phyloP scores from a whole-genome alignment of 2,329 filamentous ascomycete species.

The Esteya vermicola region DNA sequence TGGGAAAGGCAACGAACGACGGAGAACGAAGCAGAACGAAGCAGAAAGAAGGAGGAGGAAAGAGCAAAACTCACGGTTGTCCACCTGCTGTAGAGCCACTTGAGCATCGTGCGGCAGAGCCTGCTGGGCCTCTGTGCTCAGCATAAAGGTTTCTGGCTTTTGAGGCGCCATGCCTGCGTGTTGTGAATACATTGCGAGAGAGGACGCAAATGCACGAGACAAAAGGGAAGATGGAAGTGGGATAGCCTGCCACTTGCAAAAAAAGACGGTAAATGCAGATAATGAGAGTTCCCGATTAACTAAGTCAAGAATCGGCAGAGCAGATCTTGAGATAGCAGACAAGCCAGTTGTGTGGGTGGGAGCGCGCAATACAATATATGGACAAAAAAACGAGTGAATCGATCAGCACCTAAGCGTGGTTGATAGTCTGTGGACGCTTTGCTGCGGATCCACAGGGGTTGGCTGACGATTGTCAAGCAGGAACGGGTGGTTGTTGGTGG shows the following conservation, averaged over 20 bases:
- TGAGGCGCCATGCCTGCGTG: constrained; percentile 82
- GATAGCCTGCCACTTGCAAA: neutral
- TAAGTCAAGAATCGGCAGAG: no score
- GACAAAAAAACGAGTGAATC: no score
- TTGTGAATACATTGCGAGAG: constrained; percentile 60
- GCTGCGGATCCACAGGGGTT: no score
- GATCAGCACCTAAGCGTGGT: no score
- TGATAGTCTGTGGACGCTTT: no score
- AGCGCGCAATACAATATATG: no score
- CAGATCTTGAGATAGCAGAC: neutral
- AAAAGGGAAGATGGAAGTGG: neutral
- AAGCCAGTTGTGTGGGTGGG: constrained; percentile 2
- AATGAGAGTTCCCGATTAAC: no score
- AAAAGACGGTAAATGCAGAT: no score
- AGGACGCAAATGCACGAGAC: neutral
- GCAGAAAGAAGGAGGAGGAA: no score
- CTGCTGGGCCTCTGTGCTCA: constrained; percentile 93
- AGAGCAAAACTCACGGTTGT: constrained; percentile 60
- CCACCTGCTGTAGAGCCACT: constrained; percentile 93
- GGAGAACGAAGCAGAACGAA: constrained; percentile 1
- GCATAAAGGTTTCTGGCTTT: constrained; percentile 97
- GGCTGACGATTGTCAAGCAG: neutral
- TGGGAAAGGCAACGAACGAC: neutral
- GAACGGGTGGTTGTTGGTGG: neutral
- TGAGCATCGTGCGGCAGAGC: constrained; percentile 91